A percentile compares a stretch with the other conserved stretches of the same genome.
Conservation (phyloP, 768 basidiomycete species). For the Lentinula lateritia region DNA sequence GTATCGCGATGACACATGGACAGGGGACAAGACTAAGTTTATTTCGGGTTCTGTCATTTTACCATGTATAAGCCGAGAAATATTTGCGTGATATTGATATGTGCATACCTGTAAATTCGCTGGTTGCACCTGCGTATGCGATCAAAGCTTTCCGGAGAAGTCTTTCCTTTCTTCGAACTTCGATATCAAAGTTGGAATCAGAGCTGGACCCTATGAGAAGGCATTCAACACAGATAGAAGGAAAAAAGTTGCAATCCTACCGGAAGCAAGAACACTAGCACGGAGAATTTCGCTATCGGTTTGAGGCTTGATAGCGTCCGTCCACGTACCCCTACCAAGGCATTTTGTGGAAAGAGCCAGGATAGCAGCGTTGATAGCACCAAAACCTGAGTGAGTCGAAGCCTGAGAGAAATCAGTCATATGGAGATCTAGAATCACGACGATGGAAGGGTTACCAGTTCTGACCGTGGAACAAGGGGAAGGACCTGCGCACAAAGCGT, state of each 20-base stretch:
- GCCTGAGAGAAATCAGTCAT: slow-evolving; percentile 23
- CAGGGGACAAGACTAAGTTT: slow-evolving; percentile 63
- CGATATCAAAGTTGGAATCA: slow-evolving; percentile 54
- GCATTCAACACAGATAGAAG: background rate
- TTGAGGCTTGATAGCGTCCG: slow-evolving; percentile 51
- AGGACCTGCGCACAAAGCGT: slow-evolving; percentile 64
- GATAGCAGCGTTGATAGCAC: slow-evolving; percentile 77
- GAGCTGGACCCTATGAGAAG: slow-evolving; percentile 39
- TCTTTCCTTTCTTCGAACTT: slow-evolving; percentile 49
- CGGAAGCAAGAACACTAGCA: slow-evolving; percentile 47
- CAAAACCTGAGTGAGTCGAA: slow-evolving; percentile 74
- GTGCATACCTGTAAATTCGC: slow-evolving; percentile 60
- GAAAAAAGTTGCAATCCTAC: slow-evolving; percentile 26
- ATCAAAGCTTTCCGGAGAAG: slow-evolving; percentile 57
- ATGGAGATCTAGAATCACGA: slow-evolving; percentile 5
- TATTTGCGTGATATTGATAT: background rate
- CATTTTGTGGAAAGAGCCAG: slow-evolving; percentile 69
- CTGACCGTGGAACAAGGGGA: slow-evolving; percentile 67
- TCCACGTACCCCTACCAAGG: slow-evolving; percentile 56
- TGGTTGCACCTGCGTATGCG: slow-evolving; percentile 64
- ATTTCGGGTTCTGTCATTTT: slow-evolving; percentile 59
- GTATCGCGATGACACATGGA: slow-evolving; percentile 49
- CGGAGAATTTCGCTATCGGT: slow-evolving; percentile 62
- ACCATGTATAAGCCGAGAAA: background rate
- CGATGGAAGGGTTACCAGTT: slow-evolving; percentile 52